These are phyloP conservation scores for Saccharomyces hybrid DNA, from an alignment of 1,139 yeast species.

Conservation along the genomic window DNA sequence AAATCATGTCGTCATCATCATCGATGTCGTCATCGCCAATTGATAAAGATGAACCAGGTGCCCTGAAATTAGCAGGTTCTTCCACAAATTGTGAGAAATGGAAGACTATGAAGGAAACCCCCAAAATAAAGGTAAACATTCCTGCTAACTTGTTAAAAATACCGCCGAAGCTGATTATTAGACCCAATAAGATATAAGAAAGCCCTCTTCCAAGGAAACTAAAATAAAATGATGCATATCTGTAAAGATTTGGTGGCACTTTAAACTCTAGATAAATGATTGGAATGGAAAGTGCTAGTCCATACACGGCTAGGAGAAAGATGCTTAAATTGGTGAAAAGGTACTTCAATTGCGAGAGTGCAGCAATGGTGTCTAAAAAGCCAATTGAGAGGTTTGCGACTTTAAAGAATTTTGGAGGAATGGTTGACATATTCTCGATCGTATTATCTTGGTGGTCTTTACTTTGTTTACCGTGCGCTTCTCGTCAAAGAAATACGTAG, in stretches of 20 bases:
- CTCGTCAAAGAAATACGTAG: background rate
- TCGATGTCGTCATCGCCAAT: conserved; percentile 23
- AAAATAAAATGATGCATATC: conserved; percentile 67
- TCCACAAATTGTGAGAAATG: conserved; percentile 74
- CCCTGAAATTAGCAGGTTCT: conserved; percentile 32
- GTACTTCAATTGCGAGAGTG: conserved; percentile 16
- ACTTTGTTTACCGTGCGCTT: background rate
- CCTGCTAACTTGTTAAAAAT: conserved; percentile 50
- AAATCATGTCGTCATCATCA: conserved; percentile 20
- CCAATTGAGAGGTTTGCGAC: conserved; percentile 60
- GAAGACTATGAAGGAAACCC: conserved; percentile 50
- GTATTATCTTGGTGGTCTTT: background rate
- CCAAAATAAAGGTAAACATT: conserved; percentile 48
- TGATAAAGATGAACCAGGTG: conserved; percentile 20
- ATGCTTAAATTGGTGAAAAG: conserved; percentile 14
- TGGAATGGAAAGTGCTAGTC: conserved; percentile 53
- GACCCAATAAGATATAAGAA: conserved; percentile 60
- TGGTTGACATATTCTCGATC: conserved; percentile 6
- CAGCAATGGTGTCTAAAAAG: conserved; percentile 44
- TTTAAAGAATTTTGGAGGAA: conserved; percentile 38
- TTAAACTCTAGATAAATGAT: conserved; percentile 52
- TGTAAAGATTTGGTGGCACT: conserved; percentile 59
- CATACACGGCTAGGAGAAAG: conserved; percentile 27
- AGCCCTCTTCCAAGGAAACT: conserved; percentile 81
- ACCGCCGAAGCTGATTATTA: conserved; percentile 54